phyloP scores from a whole-genome alignment of 257 asterid genomes.

The Plantago ovata region DNA sequence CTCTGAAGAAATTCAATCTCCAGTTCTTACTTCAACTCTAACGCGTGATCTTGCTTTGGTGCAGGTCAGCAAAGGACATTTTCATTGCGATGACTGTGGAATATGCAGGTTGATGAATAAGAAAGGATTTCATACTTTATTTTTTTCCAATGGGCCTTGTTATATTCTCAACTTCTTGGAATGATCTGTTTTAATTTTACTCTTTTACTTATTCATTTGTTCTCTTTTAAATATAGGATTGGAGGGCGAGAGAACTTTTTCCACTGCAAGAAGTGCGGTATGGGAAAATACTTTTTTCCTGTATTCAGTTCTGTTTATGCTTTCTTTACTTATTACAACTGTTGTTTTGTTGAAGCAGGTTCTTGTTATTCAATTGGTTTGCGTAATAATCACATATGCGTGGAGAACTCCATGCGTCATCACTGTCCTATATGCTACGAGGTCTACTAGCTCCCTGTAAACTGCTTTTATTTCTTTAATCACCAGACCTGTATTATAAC shows the following conservation, averaged over 20 bases:
- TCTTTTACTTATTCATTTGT: background rate
- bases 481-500: background rate
- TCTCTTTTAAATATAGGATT: slow-evolving; percentile 32
- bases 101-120: slow-evolving; percentile 68
- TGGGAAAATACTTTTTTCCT: slow-evolving; percentile 6
- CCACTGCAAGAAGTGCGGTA: slow-evolving; percentile 96
- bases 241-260: slow-evolving; percentile 90
- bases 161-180: background rate
- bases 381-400: slow-evolving; percentile 68
- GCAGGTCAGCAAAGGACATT: slow-evolving; percentile 81
- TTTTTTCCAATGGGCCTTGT: background rate
- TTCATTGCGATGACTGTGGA: slow-evolving; percentile 96
- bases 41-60: slow-evolving; percentile 4
- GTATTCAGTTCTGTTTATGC: background rate
- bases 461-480: background rate
- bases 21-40: background rate
- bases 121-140: background rate
- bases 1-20: background rate
- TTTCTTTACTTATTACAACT: background rate
- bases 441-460: slow-evolving; percentile 34
- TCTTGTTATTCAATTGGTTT: slow-evolving; percentile 72
- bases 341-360: slow-evolving; percentile 35
- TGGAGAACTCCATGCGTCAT: slow-evolving; percentile 94
- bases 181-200: background rate
- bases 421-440: slow-evolving; percentile 97